Evolutionary conservation across 129 eudicot species (phyloP).

Genomic region (Gnaphalium uliginosum): DNA sequence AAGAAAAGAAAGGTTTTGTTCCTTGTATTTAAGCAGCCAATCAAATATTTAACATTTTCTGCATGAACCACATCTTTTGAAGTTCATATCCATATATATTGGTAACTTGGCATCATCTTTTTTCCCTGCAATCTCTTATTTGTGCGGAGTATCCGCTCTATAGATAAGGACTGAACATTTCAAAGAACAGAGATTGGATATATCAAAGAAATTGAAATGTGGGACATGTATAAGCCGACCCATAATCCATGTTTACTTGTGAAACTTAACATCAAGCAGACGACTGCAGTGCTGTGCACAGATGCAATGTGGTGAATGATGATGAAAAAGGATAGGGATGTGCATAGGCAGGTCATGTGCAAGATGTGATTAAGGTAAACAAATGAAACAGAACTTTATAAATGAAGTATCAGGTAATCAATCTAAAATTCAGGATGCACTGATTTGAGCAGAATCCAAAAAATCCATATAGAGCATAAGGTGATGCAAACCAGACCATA

Average conservation of each 20-base stretch:
- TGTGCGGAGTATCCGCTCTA: not conserved
- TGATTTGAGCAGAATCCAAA: not conserved
- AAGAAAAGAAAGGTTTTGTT: not conserved
- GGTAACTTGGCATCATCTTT: not conserved
- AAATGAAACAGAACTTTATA: not conserved
- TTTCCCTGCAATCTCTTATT: slow-evolving; percentile 11
- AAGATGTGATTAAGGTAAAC: slow-evolving; percentile 9
- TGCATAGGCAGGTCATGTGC: slow-evolving; percentile 12
- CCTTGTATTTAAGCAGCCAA: not conserved
- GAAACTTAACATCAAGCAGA: slow-evolving; percentile 15
- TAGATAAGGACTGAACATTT: not conserved
- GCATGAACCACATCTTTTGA: slow-evolving; percentile 9
- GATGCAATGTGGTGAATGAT: not conserved
- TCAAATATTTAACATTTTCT: not conserved
- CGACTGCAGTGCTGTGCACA: not conserved
- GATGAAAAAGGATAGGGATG: not conserved
- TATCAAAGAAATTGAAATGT: slow-evolving; percentile 9
- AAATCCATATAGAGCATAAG: too few species aligned
- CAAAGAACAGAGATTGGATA: slow-evolving; percentile 1
- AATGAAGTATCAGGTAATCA: not conserved
- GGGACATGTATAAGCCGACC: slow-evolving; percentile 7
- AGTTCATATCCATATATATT: not conserved
- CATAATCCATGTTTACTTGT: not conserved
- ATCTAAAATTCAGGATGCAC: slow-evolving; percentile 22
- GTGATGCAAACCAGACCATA: not conserved